A percentile compares a stretch with the other conserved stretches of the same genome.
Conservation (phyloP, 257 asterid species). For the Forsythia suspensa region DNA sequence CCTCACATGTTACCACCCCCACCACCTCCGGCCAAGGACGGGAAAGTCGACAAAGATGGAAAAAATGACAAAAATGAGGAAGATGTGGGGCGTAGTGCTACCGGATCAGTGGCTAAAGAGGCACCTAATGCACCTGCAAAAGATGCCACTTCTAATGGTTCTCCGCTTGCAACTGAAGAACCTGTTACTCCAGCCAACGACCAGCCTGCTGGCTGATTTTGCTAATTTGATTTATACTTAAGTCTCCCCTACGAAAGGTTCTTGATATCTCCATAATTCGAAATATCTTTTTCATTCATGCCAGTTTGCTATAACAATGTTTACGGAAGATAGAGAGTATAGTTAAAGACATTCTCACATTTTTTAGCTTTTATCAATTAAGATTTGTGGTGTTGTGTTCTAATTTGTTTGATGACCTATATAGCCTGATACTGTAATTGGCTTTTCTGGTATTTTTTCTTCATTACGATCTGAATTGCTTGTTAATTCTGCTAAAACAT, state of each 20-base stretch:
- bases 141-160: slow-evolving; percentile 43
- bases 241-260: neutral
- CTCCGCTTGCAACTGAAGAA: slow-evolving; percentile 40
- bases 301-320: slow-evolving; percentile 21
- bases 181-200: slow-evolving; percentile 37
- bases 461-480: neutral
- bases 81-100: slow-evolving; percentile 14
- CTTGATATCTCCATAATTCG: neutral
- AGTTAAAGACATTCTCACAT: slow-evolving; percentile 8
- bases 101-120: slow-evolving; percentile 37
- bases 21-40: slow-evolving; percentile 66
- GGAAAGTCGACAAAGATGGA: slow-evolving; percentile 56
- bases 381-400: slow-evolving; percentile 16
- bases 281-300: neutral
- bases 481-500: neutral
- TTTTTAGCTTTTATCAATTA: slow-evolving; percentile 10
- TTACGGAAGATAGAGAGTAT: slow-evolving; percentile 6
- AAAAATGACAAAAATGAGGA: slow-evolving; percentile 47
- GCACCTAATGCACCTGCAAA: slow-evolving; percentile 33
- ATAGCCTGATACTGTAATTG: neutral
- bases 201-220: slow-evolving; percentile 37
- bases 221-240: slow-evolving; percentile 12
- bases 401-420: slow-evolving; percentile 25
- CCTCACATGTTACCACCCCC: slow-evolving; percentile 92
- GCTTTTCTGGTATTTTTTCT: slow-evolving; percentile 4